These are phyloP conservation scores for Cucurbita pepo DNA, from an alignment of 306 rosid genomes.

Conservation along the genomic window DNA sequence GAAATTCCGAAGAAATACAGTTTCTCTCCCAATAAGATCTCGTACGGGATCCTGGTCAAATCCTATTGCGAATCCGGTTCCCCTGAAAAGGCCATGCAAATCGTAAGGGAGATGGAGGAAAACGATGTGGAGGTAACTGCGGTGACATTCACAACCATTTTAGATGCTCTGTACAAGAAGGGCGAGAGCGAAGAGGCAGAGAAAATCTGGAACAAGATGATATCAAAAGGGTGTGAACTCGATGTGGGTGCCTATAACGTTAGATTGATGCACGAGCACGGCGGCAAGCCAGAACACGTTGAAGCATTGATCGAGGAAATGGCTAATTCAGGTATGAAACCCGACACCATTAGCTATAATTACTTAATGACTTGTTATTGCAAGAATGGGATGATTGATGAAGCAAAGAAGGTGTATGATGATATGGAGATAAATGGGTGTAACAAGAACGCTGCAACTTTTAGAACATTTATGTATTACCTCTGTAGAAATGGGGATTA, in stretches of 20 bases:
- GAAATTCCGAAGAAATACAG: conserved; percentile 33
- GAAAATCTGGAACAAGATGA: conserved; percentile 41
- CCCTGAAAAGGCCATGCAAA: conserved; percentile 26
- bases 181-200: conserved; percentile 41
- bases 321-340: conserved; percentile 32
- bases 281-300: conserved; percentile 33
- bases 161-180: conserved; percentile 33
- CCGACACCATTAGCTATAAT: conserved; percentile 41
- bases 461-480: conserved; percentile 28
- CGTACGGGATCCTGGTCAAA: conserved; percentile 43
- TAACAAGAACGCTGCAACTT: conserved; percentile 45
- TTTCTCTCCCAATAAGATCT: conserved; percentile 30
- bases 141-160: conserved; percentile 32
- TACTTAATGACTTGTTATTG: conserved; percentile 43
- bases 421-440: conserved; percentile 28
- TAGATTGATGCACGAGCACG: conserved; percentile 26
- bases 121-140: conserved; percentile 33
- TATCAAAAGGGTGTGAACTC: conserved; percentile 25
- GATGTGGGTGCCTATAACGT: conserved; percentile 43
- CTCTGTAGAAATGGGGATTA: conserved; percentile 29
- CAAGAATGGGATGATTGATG: conserved; percentile 34
- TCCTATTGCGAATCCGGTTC: conserved; percentile 26
- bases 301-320: conserved; percentile 40
- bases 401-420: conserved; percentile 35
- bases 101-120: conserved; percentile 24